Percentiles rank a stretch among this genome's conserved stretches.
These are phyloP conservation scores for Urostyla sp. DNA, from an alignment of 73 alveolate genomes.

Conservation along the genomic window DNA sequence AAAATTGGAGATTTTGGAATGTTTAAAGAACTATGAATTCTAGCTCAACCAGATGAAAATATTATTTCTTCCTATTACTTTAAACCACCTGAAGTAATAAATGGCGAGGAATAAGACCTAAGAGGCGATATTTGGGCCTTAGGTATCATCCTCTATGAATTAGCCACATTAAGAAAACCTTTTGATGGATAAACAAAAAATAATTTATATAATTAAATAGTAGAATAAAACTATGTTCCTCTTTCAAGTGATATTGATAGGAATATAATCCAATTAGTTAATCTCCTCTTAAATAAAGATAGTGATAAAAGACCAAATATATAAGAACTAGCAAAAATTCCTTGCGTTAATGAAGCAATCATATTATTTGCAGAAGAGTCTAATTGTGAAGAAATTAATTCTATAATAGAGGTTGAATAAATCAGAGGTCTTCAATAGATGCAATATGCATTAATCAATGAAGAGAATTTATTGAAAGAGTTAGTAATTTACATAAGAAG, in stretches of 20 bases:
- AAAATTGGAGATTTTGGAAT: conserved; percentile 99
- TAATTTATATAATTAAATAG: conserved; percentile 75
- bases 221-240: conserved; percentile 63
- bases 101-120: conserved; percentile 90
- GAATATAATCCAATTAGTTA: conserved; percentile 66
- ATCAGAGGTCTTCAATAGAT: too few relatives aligned
- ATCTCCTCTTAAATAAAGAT: conserved; percentile 83
- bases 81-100: conserved; percentile 97
- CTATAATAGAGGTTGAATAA: too few relatives aligned
- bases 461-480: conserved; percentile 52
- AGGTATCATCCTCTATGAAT: conserved; percentile 97
- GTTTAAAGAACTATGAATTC: conserved; percentile 89
- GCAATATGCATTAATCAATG: too few relatives aligned
- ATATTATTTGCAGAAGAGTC: conserved; percentile 65
- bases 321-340: conserved; percentile 82
- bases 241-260: conserved; percentile 68
- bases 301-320: conserved; percentile 89
- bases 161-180: conserved; percentile 92
- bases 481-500: conserved; percentile 44
- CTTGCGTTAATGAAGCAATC: conserved; percentile 78
- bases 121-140: conserved; percentile 98
- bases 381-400: conserved; percentile 34
- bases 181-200: conserved; percentile 84
- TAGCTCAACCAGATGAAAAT: conserved; percentile 85
- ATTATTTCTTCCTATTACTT: conserved; percentile 96